Base-by-base conservation (phyloP, 2,329 filamentous ascomycete genomes). In the Ceratocystiopsis minuta region DNA sequence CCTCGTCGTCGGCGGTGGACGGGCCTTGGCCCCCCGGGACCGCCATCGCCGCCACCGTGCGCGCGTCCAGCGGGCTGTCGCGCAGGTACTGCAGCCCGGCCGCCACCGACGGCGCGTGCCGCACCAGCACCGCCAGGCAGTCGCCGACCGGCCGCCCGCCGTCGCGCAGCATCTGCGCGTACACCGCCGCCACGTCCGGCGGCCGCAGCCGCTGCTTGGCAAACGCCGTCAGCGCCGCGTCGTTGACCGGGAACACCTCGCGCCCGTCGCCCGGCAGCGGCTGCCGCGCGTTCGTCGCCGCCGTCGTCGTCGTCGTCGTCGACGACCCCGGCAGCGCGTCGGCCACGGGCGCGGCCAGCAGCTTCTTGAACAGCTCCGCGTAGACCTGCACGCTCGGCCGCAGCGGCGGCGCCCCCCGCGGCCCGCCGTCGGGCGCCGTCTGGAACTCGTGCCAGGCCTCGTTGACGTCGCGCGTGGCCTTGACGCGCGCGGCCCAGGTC, bases 191-290 rank as follows among this genome's bases (percentile, higher is more conserved):
- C 12, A 75, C 57, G 1, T 62, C 66, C 2, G 80, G 80, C 1
- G 79, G 72, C 14, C 65, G 60, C 36, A 75, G 60, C n/a, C 72
- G 65, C 34, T 73, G 67, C 48, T 72, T 72, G 44, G 81, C 79
- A 42, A 76, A 72, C n/a, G 76, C 68, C 45, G 65, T 80, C 51
- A 66, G 67, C 55, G 66, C 81, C 55, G 61, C 59, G 43, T 72
- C 65, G 16, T 75, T 59, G 16, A 73, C 64, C 1, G 70, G 63
- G 13, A 67, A 58, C 10, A 67, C 60, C 52, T 78, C 73, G 46
- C 58, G 64, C 34, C 61, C 62, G 49, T 82, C 78, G 13, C 80
- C 80, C 6, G 78, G 73, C 2, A 72, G 52, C 14, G n/a, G 64
- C 14, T 14, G 40, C 16, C 16, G 4, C 34, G 3, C 38, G 20